Base-by-base conservation (phyloP, 192 early-diverging fungal species). In the Martensiomyces pterosporus region DNA sequence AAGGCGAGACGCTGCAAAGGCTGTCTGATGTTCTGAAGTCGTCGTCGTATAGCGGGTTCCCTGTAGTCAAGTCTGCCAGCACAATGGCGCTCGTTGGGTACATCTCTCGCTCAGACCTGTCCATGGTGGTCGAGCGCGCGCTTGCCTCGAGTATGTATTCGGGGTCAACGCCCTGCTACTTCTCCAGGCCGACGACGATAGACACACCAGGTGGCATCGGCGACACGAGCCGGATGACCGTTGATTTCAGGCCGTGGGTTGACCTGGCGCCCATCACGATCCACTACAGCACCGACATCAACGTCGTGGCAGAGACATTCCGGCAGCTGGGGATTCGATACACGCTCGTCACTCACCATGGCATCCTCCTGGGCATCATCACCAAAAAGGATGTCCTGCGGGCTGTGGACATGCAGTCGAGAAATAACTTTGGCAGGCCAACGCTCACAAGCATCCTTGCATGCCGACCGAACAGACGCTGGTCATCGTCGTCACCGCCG, bases 361-460 rank as follows among this genome's bases (percentile, higher is more conserved):
- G 78, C 4, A 52, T 67, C 24, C 51, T 87, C 19, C 57, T 81
- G 2, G 85, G 85, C 13, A 58, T 87, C 22, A 82, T 87, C 44
- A 87, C 85, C 2, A 87, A 87, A 39, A 87, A 87, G 64, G 83
- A 85, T 43, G 72, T 87, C 25, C 55, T 87, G 37, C 66, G 77
- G 29, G 67, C 55, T 1, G 63, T 73, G 27, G 63, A 63, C 32
- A 55, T 66, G 70, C 70, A 73, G 47, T 44, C 62, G 46, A 40
- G 70, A 21, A 62, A 58, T 29, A 53, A 58, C 26, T 47, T 40
- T 34, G 52, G 65, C 12, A 41, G 39, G 24, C 52, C 51, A 4
- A 35, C 57, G 29, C 40, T 72, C 48, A n/a, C 45, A 0, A 42
- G 43, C 13, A n/a, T 61, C 25, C 35, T 60, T 4, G 16, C 44